These are phyloP conservation scores for Populus pruinosa DNA, from an alignment of 345 rosid species.

Conservation along the genomic window DNA sequence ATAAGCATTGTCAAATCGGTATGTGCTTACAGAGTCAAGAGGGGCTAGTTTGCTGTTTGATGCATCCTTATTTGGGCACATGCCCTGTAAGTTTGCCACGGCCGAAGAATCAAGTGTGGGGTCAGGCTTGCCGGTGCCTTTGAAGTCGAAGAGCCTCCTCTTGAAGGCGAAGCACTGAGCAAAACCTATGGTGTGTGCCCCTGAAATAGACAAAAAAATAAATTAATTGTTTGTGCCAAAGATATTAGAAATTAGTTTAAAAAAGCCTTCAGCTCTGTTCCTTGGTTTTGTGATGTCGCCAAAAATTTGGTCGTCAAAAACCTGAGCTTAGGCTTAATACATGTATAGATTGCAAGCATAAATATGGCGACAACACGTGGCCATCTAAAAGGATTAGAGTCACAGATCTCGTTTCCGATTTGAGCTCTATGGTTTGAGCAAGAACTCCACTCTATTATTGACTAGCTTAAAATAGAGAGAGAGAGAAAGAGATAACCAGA, in stretches of 20 bases:
- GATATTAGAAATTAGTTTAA: not conserved
- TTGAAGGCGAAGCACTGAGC: slow-evolving; percentile 88
- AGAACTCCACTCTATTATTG: not conserved
- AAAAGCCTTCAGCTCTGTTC: not conserved
- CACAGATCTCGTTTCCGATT: no score
- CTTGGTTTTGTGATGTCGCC: not conserved
- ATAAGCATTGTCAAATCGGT: slow-evolving; percentile 66
- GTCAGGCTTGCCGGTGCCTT: slow-evolving; percentile 71
- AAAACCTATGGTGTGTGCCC: slow-evolving; percentile 86
- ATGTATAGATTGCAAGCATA: not conserved
- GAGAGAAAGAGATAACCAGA: not conserved
- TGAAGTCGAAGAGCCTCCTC: slow-evolving; percentile 66
- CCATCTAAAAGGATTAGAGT: no score
- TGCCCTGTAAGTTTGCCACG: slow-evolving; percentile 12
- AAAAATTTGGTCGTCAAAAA: not conserved
- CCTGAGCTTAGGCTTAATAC: not conserved
- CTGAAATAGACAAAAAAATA: slow-evolving; percentile 26
- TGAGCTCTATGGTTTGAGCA: not conserved
- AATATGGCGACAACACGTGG: not conserved
- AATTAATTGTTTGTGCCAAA: not conserved
- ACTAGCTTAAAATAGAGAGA: no score
- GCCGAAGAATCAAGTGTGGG: slow-evolving; percentile 54
- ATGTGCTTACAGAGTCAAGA: slow-evolving; percentile 43
- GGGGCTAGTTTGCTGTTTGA: slow-evolving; percentile 62
- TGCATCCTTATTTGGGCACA: slow-evolving; percentile 57